Conservation (phyloP, 2,329 filamentous ascomycete genomes). For the Thermothelomyces thermophilus region DNA sequence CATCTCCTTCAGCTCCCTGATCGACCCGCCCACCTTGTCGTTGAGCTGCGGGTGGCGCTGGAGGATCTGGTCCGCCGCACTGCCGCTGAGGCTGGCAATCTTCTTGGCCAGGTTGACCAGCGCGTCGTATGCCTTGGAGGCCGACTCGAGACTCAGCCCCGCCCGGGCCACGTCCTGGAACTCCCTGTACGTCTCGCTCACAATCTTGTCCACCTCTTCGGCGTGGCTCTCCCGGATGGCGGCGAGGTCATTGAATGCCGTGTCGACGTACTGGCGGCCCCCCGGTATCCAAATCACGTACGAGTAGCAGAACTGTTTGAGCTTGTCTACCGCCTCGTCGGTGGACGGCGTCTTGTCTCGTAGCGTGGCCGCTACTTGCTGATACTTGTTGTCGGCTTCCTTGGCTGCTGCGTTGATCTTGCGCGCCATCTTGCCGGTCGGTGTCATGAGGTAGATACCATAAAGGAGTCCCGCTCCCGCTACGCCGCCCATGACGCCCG, state of each 20-base stretch:
- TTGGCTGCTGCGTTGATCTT: conserved; percentile 43
- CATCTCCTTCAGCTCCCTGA: conserved; percentile 63
- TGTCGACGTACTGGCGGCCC: conserved; percentile 60
- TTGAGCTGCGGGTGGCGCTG: conserved; percentile 69
- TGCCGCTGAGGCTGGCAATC: conserved; percentile 54
- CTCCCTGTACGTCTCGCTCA: conserved; percentile 60
- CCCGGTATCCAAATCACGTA: conserved; percentile 70
- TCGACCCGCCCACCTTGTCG: conserved; percentile 61
- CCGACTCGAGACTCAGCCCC: conserved; percentile 57
- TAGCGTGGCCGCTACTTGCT: conserved; percentile 53
- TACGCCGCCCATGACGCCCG: conserved; percentile 40
- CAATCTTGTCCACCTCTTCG: conserved; percentile 62
- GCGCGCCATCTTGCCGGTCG: conserved; percentile 35
- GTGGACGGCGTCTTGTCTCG: conserved; percentile 57
- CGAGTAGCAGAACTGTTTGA: conserved; percentile 59
- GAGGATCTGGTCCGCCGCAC: conserved; percentile 58
- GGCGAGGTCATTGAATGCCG: conserved; percentile 64
- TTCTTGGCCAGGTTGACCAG: conserved; percentile 55
- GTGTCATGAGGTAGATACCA: conserved; percentile 39
- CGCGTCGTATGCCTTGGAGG: conserved; percentile 53
- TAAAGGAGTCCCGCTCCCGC: conserved; percentile 38
- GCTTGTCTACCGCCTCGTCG: conserved; percentile 59
- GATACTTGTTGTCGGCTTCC: conserved; percentile 54
- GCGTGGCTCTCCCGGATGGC: conserved; percentile 60
- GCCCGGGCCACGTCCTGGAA: conserved; percentile 54